Conservation (phyloP, 2,329 filamentous ascomycete species). For the Fusarium sp. region DNA sequence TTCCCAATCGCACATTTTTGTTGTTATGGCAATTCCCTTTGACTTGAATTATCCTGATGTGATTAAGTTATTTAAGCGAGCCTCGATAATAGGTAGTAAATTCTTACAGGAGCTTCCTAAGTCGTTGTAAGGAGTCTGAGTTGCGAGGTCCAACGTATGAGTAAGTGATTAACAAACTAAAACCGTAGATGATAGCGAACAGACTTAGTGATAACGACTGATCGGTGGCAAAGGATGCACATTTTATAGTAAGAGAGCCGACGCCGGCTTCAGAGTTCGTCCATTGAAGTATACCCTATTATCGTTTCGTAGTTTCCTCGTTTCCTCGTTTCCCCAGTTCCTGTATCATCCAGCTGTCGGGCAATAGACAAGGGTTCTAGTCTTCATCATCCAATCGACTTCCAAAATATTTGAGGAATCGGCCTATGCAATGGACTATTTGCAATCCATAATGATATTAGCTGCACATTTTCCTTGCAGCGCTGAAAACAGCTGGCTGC, state of each 20-base stretch:
- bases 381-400: conserved; percentile 10
- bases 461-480: conserved; percentile 7
- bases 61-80: neutral
- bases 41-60: neutral
- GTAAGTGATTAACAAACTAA: neutral
- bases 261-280: neutral
- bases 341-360: conserved; percentile 6
- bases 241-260: conserved; percentile 20
- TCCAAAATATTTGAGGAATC: conserved; percentile 13
- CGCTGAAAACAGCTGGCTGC: conserved; percentile 36
- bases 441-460: conserved; percentile 4
- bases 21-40: neutral
- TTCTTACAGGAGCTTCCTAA: conserved; percentile 1
- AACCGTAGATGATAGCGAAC: neutral
- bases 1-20: conserved; percentile 76
- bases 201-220: neutral
- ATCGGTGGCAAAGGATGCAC: neutral
- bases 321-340: neutral
- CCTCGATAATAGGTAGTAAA: neutral
- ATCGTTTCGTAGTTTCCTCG: neutral
- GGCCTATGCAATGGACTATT: conserved; percentile 11
- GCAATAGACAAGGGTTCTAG: neutral
- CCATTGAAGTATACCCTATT: neutral
- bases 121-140: neutral
- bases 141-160: neutral